Evolutionary conservation across 2,329 filamentous ascomycete species (phyloP), one percentile per base, ranked within the genome.

Genomic region (Botrytis cinerea): DNA sequence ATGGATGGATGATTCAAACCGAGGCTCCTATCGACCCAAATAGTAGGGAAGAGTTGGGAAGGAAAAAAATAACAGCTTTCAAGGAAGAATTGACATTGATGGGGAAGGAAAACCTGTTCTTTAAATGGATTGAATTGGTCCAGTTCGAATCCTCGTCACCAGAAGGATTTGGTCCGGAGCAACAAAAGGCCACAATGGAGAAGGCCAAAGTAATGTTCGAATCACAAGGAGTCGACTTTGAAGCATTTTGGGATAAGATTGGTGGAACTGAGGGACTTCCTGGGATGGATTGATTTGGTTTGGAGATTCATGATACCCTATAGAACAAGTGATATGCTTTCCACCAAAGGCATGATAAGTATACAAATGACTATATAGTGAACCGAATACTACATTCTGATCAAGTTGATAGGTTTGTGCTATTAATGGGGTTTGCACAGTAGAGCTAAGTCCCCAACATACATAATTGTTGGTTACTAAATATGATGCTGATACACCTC

Each of bases 101-200:
- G 82, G 94, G 92, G 61, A 97, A 97, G 83, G 95, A 97, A 82
- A 90, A 92, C 76, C 82, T 98, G 71, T 98, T 98, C 84, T 97
- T 93, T 84, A 89, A 92, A 72, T 97, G 94, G 94, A 93, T 97
- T 67, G 95, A 98, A 84, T 88, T 97, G 80, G 90, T 98, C 68
- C 94, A 98, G 83, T 97, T 90, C 79, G 94, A 97, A 83, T 91
- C 93, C 60, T 91, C 90, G 51, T 88, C 88, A 77, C 92, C 94
- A 0, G 93, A 91, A 28, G 93, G 93, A 0, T 97, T 97, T 80
- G 92, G 91, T 1, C 84, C 86, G 0, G 92, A 94, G 80, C 87
- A 90, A 79, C 94, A 97, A 82, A 85, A 88, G 73, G 87, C 86
- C 61, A 91, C 92, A 1, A 93, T 93, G 74, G 84, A 89, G 76